Conservation (phyloP, 2,329 filamentous ascomycete species). For the Calonectria crousiana region DNA sequence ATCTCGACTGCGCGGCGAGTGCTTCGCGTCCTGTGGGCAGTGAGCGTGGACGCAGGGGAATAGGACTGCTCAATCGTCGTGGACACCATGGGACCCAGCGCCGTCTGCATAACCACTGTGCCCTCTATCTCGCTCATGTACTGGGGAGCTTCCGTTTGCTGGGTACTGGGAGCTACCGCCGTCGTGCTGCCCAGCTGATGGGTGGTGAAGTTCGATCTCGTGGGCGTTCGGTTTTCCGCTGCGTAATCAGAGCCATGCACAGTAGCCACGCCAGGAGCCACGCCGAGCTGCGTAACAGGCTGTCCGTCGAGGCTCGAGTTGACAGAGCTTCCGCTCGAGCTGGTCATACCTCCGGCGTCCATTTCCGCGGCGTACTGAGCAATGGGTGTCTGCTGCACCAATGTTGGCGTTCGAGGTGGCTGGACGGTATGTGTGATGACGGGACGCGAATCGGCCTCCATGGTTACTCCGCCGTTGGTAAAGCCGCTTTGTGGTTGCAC, state of each 20-base stretch:
- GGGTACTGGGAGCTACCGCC: background rate
- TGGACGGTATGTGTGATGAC: background rate
- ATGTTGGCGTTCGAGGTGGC: background rate
- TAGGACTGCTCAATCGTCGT: constrained; percentile 1
- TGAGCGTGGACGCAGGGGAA: background rate
- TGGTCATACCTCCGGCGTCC: background rate
- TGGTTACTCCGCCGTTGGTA: background rate
- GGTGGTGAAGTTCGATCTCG: background rate
- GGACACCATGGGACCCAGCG: background rate
- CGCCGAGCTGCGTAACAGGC: background rate
- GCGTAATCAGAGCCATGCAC: background rate
- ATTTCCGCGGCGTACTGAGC: background rate
- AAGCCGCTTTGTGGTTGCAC: background rate
- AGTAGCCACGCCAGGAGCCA: background rate
- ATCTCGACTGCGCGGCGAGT: background rate
- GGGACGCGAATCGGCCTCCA: background rate
- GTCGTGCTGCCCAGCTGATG: background rate
- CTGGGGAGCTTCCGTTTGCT: background rate
- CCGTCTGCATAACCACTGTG: background rate
- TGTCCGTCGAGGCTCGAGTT: background rate
- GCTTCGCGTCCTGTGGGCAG: background rate
- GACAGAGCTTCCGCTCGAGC: background rate
- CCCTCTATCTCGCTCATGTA: constrained; percentile 6
- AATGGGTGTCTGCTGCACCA: background rate
- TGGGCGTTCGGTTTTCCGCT: background rate